A percentile compares a stretch with the other conserved stretches of the same genome.
These are phyloP conservation scores for Nidularia pulvinata DNA, from an alignment of 768 basidiomycete genomes.

Conservation along the genomic window DNA sequence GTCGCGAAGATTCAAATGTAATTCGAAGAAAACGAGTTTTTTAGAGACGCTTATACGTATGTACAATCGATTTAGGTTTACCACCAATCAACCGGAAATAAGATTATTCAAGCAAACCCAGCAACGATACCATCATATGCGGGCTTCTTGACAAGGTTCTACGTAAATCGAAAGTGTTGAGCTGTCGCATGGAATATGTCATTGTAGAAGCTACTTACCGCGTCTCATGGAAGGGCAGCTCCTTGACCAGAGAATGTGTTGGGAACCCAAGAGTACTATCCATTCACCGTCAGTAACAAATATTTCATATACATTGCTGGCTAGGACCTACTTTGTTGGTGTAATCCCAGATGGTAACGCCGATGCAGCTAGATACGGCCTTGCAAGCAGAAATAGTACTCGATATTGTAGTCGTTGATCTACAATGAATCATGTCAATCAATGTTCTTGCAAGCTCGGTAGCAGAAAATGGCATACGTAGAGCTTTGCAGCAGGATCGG, in stretches of 20 bases:
- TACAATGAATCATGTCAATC: not conserved
- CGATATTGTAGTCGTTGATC: constrained; percentile 26
- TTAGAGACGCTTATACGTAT: too few relatives aligned
- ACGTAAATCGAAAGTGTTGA: not conserved
- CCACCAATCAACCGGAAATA: too few relatives aligned
- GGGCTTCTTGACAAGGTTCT: constrained; percentile 41
- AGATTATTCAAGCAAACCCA: constrained; percentile 10
- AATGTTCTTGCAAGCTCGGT: not conserved
- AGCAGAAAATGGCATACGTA: not conserved
- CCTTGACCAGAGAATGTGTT: constrained; percentile 34
- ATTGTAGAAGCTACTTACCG: constrained; percentile 10
- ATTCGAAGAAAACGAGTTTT: too few relatives aligned
- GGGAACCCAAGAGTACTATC: constrained; percentile 38
- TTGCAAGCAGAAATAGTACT: constrained; percentile 50
- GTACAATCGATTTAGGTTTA: too few relatives aligned
- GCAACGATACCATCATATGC: constrained; percentile 45
- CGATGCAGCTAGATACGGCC: constrained; percentile 36
- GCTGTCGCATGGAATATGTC: not conserved
- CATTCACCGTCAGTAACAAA: not conserved
- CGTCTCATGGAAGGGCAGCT: constrained; percentile 36
- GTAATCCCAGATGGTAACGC: constrained; percentile 45
- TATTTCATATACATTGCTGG: too few relatives aligned
- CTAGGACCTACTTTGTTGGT: constrained; percentile 29
- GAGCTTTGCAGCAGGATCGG: constrained; percentile 38
- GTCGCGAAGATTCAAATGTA: too few relatives aligned